phyloP scores from a whole-genome alignment of 2,329 filamentous ascomycete species.

The Beauveria australis region DNA sequence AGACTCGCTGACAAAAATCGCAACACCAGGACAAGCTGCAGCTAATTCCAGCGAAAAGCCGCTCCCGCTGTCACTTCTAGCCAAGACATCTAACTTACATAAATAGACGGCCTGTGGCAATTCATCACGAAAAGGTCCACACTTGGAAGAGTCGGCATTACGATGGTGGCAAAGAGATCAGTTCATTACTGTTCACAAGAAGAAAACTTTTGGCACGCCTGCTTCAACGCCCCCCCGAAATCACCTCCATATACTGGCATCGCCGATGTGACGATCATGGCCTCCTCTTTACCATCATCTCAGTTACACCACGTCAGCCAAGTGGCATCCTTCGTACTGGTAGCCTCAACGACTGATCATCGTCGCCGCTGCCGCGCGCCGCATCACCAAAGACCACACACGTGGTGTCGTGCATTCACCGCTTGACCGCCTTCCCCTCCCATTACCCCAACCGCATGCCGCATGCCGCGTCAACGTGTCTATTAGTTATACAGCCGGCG shows the following conservation, averaged over 20 bases:
- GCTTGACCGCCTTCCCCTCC: neutral
- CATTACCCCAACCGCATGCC: neutral
- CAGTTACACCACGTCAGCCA: too few species aligned
- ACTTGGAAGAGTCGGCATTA: too few species aligned
- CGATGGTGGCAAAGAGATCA: too few species aligned
- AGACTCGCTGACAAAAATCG: neutral
- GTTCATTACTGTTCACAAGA: too few species aligned
- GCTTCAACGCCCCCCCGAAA: too few species aligned
- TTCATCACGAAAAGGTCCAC: neutral
- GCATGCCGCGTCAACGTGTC: neutral
- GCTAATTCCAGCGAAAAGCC: constrained; percentile 7
- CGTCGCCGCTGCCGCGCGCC: neutral
- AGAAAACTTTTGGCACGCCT: too few species aligned
- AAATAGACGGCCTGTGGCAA: neutral
- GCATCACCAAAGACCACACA: neutral
- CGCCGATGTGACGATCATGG: too few species aligned
- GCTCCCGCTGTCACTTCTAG: neutral
- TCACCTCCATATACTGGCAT: too few species aligned
- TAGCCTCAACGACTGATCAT: neutral
- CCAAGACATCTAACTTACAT: neutral
- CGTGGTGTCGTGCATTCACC: constrained; percentile 1
- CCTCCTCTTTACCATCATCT: too few species aligned
- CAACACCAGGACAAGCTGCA: neutral
- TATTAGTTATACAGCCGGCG: neutral
- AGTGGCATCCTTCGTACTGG: too few species aligned